Base-by-base conservation (phyloP, 176 grass and related monocot genomes). In the Cenchrus purpureus region DNA sequence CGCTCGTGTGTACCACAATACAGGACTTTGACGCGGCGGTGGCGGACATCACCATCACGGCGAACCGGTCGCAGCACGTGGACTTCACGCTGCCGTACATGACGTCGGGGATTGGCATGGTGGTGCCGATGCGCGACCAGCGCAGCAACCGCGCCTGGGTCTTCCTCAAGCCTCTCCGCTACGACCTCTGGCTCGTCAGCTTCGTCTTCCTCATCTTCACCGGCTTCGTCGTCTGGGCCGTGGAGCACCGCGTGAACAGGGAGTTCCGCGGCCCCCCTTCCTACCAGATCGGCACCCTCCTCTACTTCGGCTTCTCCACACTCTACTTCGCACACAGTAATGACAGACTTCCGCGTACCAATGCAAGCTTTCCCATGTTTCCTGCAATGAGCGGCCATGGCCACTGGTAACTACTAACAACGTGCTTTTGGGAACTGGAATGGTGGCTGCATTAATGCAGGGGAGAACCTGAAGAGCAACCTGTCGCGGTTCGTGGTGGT, bases 11-110 rank as follows among this genome's bases (percentile, higher is more conserved):
- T 20, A 25, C 22, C 22, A 25, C 40, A 10, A 8, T 29, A 16
- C 82, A 97, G 95, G 51, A 17, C 10, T 97, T 84, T 53, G 95
- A 93, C 77, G 92, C 91, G 43, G 95, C 73, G 54, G 92, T 95
- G 86, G 88, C 86, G 0, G 95, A 95, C 60, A 86, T 93, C 52
- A 95, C 95, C 3, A 91, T 98, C 65, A 93, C 87, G 20, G 65
- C 86, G 10, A 43, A 85, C n/a, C 73, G 95, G 53, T 89, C 95
- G 31, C 22, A 0, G 3, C 0, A 68, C 20, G 92, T 91, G 31
- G 95, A 98, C 61, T 98, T 98, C 87, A 93, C 92, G 16, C 70
- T 86, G 66, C 95, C 95, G 8, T 98, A 80, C 81, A 78, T 84
- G 46, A 4, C 63, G 49, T 84, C 91, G 6, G 80, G 85, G 19